Conservation (phyloP, 2,329 filamentous ascomycete genomes). For the Cercospora sp. region DNA sequence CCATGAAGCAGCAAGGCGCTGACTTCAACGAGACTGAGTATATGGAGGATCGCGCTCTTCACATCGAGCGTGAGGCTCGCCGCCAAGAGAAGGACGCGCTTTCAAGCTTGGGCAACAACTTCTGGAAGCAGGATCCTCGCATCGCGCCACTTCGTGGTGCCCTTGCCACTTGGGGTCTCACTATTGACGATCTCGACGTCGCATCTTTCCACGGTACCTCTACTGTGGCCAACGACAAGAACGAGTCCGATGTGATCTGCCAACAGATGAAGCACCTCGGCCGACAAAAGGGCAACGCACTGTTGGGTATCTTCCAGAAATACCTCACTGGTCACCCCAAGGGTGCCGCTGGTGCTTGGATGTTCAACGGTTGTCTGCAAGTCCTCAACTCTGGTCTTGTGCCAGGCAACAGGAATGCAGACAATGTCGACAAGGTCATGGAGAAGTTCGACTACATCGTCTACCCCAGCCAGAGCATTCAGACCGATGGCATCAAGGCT, state of each 20-base stretch:
- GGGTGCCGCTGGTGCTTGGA: slow-evolving; percentile 98
- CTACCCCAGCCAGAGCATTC: slow-evolving; percentile 90
- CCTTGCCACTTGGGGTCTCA: slow-evolving; percentile 95
- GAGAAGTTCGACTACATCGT: slow-evolving; percentile 98
- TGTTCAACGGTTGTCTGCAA: slow-evolving; percentile 98
- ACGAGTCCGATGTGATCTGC: slow-evolving; percentile 96
- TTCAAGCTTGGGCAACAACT: slow-evolving; percentile 92
- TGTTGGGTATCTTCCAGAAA: slow-evolving; percentile 98
- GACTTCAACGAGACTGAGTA: slow-evolving; percentile 82
- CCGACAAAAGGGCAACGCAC: slow-evolving; percentile 91
- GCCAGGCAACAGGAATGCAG: slow-evolving; percentile 94
- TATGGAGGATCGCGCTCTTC: slow-evolving; percentile 75
- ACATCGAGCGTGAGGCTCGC: slow-evolving; percentile 83
- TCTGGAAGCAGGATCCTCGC: slow-evolving; percentile 93
- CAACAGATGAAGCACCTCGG: slow-evolving; percentile 94
- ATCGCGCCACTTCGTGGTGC: slow-evolving; percentile 96
- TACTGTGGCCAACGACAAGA: slow-evolving; percentile 98
- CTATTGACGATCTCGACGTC: slow-evolving; percentile 90
- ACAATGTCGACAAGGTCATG: slow-evolving; percentile 95
- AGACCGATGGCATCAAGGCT: slow-evolving; percentile 97
- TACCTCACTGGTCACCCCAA: slow-evolving; percentile 98
- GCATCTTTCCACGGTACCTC: slow-evolving; percentile 99
- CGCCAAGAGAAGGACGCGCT: slow-evolving; percentile 93
- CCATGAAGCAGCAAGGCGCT: slow-evolving; percentile 77
- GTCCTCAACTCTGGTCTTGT: slow-evolving; percentile 92